Evolutionary conservation across 345 rosid species (phyloP), one percentile per base, ranked within the genome.

Genomic region (Physaria fendleri): DNA sequence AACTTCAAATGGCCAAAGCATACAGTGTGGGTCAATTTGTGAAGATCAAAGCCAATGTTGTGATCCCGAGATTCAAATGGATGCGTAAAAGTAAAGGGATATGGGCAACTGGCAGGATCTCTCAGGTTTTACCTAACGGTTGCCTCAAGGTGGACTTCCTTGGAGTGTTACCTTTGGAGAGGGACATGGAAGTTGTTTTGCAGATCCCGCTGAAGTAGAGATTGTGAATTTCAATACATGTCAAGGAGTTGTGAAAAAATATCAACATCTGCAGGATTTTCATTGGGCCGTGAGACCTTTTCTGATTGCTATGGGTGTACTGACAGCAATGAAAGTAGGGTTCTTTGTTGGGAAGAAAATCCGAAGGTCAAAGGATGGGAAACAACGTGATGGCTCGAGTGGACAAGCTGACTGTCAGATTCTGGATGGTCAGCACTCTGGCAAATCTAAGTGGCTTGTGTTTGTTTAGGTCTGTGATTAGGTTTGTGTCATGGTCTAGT

Each of bases 241-340:
- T 69, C 73, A 69, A 1, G 97, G 97, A 24, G 61, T 87, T 12
- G 73, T 79, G 45, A 65, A 79, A 45, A 89, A 87, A 44, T 93
- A 83, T 68, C 81, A 87, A 62, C 99, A 93, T 76, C 85, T 93
- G 2, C 97, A 93, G 79, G 95, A 93, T 71, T 76, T 83, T 47
- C 99, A 89, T 68, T 93, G 97, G 99, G 81, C 82, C 14, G 89
- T 89, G 38, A 89, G 97, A 69, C 99, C 97, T 7, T 71, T 86
- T 44, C 65, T 89, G 48, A 74, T 87, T 56, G 88, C 88, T 1
- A 48, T 83, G 48, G 85, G 94, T 47, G 56, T 93, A 2, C 76
- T 93, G 42, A 77, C 94, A 20, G 81, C 85, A 1, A 62, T 83
- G 79, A 85, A 77, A 80, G 21, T 85, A 3, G 97, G 95, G 9